A percentile compares a stretch with the other conserved stretches of the same genome.
These are phyloP conservation scores for Neofusicoccum cordaticola DNA, from an alignment of 2,329 filamentous ascomycete species.

Conservation along the genomic window DNA sequence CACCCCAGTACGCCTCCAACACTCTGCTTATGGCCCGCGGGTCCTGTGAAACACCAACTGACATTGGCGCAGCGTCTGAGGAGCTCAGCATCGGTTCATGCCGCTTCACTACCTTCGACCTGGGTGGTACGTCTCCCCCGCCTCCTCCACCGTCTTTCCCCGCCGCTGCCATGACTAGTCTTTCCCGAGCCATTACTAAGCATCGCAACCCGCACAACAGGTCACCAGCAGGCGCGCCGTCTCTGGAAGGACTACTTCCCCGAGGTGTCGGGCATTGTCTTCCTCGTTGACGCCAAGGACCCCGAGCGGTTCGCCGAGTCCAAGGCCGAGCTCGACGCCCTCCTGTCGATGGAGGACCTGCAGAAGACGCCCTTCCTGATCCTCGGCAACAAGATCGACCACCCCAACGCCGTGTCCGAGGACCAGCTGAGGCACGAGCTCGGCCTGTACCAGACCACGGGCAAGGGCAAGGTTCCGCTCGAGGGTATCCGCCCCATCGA, in stretches of 20 bases:
- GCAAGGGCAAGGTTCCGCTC: constrained; percentile 89
- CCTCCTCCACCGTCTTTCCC: neutral
- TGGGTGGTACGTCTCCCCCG: constrained; percentile 57
- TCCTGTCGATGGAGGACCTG: constrained; percentile 95
- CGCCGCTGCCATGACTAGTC: neutral
- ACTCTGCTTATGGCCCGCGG: neutral
- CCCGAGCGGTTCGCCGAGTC: constrained; percentile 90
- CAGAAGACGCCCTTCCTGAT: constrained; percentile 93
- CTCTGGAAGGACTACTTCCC: constrained; percentile 42
- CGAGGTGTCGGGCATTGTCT: constrained; percentile 72
- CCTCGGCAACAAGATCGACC: constrained; percentile 99
- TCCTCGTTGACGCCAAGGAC: constrained; percentile 97
- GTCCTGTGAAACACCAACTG: neutral
- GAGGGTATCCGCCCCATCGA: constrained; percentile 94
- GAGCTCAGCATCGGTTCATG: constrained; percentile 53
- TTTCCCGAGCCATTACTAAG: constrained; percentile 6
- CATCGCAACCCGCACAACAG: neutral
- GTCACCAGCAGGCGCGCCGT: constrained; percentile 39
- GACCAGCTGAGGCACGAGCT: constrained; percentile 90
- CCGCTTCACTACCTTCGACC: constrained; percentile 91
- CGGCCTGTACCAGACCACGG: constrained; percentile 92
- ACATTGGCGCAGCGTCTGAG: constrained; percentile 60
- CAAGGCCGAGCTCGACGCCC: constrained; percentile 91
- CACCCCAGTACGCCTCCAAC: constrained; percentile 69
- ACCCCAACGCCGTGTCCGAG: constrained; percentile 91